Base-by-base conservation (phyloP, 2,329 filamentous ascomycete species). In the Fusarium compactum region DNA sequence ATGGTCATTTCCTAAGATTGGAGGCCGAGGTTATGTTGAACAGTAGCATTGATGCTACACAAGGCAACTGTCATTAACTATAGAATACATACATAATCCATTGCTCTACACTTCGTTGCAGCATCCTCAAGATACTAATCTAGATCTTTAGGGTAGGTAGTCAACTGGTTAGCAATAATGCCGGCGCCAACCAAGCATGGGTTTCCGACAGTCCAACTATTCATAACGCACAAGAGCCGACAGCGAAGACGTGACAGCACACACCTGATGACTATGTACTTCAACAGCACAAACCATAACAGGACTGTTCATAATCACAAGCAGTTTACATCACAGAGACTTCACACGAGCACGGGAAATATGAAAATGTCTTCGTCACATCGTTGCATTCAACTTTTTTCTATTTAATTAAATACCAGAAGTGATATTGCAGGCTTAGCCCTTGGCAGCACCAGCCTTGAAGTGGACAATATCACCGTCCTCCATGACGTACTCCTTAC, bases 401-500 rank as follows among this genome's bases (percentile, higher is more conserved):
- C 58, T 65, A 63, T 60, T 12, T 41, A 65, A 56, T 51, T 38
- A 57, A 56, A 63, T 46, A 58, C 54, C 30, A 29, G 41, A 62
- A 18, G 47, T 32, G 52, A 56, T 71, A 56, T 72, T 46, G 2
- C n/a, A 41, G 57, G 51, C 56, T 80, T 84, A 92, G 70, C 85
- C 84, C 87, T 95, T 95, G 74, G 92, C 92, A 55, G 92, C 92
- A 83, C 92, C 92, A 32, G 92, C 92, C 87, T 98, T 98, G 87
- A 98, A 94, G 76, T 97, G 88, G 74, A 98, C 80, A 74, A 91
- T 90, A 72, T 91, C 93, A 52, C 93, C 93, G 78, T 97, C 93
- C 80, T 95, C 90, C 14, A 96, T 90, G 8, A 95, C 88, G 80
- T 99, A 98, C 54, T 98, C 95, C 86, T 98, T 98, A 79, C 96